Percentiles rank a stretch among this genome's conserved stretches.
Evolutionary conservation across 257 asterid genomes (phyloP).

Genomic region (Jacaranda mimosifolia): DNA sequence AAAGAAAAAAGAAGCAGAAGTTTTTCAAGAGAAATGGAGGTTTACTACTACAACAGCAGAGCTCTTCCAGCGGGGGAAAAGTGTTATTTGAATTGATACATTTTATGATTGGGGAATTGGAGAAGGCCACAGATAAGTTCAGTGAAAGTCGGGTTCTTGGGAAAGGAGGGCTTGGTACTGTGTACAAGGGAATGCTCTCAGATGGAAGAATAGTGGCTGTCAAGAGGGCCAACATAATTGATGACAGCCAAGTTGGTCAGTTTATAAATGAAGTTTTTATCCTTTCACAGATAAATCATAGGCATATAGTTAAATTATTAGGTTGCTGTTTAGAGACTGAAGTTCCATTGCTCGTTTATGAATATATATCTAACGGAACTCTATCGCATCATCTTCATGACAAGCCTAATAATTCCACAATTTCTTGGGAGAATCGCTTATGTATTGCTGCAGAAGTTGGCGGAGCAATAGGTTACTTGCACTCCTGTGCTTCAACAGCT

Average conservation of each 20-base stretch:
- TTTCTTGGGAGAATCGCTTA: conserved; percentile 53
- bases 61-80: conserved; percentile 26
- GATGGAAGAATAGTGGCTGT: conserved; percentile 50
- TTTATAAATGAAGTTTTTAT: conserved; percentile 51
- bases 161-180: conserved; percentile 44
- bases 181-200: conserved; percentile 48
- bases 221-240: conserved; percentile 47
- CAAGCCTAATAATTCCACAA: not conserved
- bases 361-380: conserved; percentile 41
- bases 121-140: conserved; percentile 47
- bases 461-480: conserved; percentile 50
- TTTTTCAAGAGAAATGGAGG: conserved; percentile 52
- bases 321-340: conserved; percentile 43
- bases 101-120: conserved; percentile 41
- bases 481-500: conserved; percentile 48
- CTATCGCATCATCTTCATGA: conserved; percentile 44
- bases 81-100: conserved; percentile 27
- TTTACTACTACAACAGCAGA: conserved; percentile 41
- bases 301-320: conserved; percentile 41
- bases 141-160: conserved; percentile 40
- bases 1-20: conserved; percentile 34
- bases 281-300: conserved; percentile 50
- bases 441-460: conserved; percentile 51
- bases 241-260: conserved; percentile 42
- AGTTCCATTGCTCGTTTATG: conserved; percentile 40